These are phyloP conservation scores for Trametes cingulata DNA, from an alignment of 768 basidiomycete species.

Conservation along the genomic window DNA sequence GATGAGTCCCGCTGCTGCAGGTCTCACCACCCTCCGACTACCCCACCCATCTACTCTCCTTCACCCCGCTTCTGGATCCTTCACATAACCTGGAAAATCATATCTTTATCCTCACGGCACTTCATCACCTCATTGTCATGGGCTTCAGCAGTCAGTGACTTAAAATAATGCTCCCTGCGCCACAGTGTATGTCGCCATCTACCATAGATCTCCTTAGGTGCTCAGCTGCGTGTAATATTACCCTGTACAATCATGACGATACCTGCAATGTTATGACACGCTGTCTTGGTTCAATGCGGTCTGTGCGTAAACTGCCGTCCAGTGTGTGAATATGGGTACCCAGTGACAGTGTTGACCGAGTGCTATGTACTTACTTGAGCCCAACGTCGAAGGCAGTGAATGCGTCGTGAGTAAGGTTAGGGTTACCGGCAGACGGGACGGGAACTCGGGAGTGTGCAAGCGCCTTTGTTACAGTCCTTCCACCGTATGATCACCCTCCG, in stretches of 20 bases:
- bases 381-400: no score
- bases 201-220: neutral
- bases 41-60: no score
- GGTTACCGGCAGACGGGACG: neutral
- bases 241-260: slow-evolving; percentile 2
- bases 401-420: neutral
- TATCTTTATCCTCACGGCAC: no score
- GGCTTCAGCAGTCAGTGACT: neutral
- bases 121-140: neutral
- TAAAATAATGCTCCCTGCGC: neutral
- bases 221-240: neutral
- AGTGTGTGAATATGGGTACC: no score
- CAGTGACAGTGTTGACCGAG: no score
- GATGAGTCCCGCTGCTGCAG: neutral
- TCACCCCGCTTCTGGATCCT: neutral
- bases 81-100: neutral
- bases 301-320: no score
- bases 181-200: neutral
- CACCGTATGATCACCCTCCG: slow-evolving; percentile 9
- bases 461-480: neutral
- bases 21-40: no score
- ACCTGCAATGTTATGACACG: neutral
- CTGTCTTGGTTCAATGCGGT: neutral
- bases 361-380: no score
- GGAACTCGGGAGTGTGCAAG: neutral